Evolutionary conservation across 2,329 filamentous ascomycete genomes (phyloP).

Genomic region (Fusarium nanum): DNA sequence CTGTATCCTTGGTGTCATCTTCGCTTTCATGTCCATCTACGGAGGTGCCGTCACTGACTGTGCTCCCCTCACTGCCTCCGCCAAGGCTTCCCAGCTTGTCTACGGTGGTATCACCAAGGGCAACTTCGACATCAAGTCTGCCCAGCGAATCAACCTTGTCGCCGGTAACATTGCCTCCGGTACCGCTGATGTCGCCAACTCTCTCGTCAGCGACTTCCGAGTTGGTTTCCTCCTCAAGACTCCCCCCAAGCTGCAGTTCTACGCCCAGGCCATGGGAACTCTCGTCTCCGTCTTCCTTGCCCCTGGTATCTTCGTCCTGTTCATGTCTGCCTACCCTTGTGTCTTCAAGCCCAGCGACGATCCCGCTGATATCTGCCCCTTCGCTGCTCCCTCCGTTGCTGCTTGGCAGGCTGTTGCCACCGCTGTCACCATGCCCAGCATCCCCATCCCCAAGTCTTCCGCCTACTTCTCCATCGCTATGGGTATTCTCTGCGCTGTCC

Average conservation of each 20-base stretch:
- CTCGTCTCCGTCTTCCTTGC: conserved; percentile 74
- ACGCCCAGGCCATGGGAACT: conserved; percentile 72
- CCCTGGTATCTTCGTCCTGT: conserved; percentile 74
- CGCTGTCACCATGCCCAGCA: conserved; percentile 66
- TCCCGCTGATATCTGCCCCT: conserved; percentile 60
- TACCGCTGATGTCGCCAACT: conserved; percentile 64
- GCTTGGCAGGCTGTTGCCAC: conserved; percentile 75
- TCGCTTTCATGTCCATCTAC: conserved; percentile 65
- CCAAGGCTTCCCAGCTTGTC: conserved; percentile 76
- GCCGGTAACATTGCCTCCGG: conserved; percentile 69
- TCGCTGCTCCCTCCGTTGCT: conserved; percentile 70
- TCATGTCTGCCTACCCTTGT: conserved; percentile 75
- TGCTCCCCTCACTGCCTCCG: conserved; percentile 73
- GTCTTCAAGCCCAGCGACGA: conserved; percentile 64
- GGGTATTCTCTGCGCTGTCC: conserved; percentile 60
- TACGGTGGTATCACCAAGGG: conserved; percentile 72
- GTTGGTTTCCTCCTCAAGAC: conserved; percentile 75
- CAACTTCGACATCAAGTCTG: conserved; percentile 60
- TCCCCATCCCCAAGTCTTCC: conserved; percentile 66
- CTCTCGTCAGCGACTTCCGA: conserved; percentile 72
- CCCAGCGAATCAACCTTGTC: conserved; percentile 74
- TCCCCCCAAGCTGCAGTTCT: conserved; percentile 73
- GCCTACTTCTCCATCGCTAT: conserved; percentile 69
- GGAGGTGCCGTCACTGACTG: conserved; percentile 66
- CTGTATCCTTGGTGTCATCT: conserved; percentile 67